phyloP scores from a whole-genome alignment of 2,329 filamentous ascomycete species.

The Colletotrichum camelliae region DNA sequence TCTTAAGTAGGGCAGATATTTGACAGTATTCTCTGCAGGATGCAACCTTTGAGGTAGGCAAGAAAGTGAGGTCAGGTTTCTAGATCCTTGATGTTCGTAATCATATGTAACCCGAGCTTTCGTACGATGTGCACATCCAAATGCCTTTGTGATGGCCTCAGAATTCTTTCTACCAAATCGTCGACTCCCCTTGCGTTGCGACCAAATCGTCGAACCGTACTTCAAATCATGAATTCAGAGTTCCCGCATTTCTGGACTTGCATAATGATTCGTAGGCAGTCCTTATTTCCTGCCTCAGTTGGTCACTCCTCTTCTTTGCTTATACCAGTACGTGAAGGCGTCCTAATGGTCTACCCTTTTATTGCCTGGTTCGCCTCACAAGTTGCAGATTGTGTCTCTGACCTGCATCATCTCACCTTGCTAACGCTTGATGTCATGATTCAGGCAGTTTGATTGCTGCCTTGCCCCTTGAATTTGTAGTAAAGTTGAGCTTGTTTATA shows the following conservation, averaged over 20 bases:
- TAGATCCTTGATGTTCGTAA: not conserved
- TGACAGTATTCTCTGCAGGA: not conserved
- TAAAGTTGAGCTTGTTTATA: not conserved
- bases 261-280: not conserved
- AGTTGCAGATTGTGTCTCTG: not conserved
- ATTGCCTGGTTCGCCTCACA: not conserved
- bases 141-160: not conserved
- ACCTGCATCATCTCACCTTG: not conserved
- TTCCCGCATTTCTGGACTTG: rapidly evolving
- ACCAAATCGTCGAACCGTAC: not conserved
- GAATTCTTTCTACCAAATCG: not conserved
- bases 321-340: not conserved
- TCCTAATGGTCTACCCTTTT: rapidly evolving
- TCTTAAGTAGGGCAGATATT: no score
- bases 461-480: not conserved
- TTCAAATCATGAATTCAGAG: not conserved
- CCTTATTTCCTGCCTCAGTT: not conserved
- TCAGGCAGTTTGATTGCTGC: not conserved
- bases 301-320: not conserved
- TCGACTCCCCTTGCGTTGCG: not conserved
- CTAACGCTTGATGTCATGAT: no score
- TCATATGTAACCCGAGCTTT: not conserved
- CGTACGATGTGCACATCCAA: not conserved
- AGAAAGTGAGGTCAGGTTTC: not conserved
- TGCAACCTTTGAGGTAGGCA: not conserved